phyloP scores from a whole-genome alignment of 2,329 filamentous ascomycete genomes.

The Furcasterigmium furcatum region DNA sequence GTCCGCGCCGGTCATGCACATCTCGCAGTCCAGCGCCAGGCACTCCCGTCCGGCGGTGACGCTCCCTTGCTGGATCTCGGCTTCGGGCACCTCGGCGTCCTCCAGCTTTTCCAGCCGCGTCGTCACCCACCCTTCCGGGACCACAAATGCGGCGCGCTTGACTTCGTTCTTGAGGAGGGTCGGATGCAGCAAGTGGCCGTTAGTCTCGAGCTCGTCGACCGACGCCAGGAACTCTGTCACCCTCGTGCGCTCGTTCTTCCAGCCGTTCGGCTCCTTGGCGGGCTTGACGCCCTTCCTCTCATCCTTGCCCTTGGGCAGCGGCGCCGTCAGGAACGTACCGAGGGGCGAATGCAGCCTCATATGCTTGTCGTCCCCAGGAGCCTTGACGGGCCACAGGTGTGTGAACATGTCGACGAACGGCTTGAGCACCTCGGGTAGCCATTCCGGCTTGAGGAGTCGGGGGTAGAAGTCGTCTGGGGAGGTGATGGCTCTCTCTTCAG shows the following conservation, averaged over 20 bases:
- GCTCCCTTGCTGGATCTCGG: constrained; percentile 74
- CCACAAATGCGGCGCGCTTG: constrained; percentile 46
- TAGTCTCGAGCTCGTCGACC: constrained; percentile 71
- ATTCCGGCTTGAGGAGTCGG: constrained; percentile 44
- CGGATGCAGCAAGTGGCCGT: constrained; percentile 83
- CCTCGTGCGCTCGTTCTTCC: constrained; percentile 73
- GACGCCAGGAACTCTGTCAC: constrained; percentile 76
- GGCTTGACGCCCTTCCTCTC: constrained; percentile 56
- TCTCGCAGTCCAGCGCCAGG: constrained; percentile 89
- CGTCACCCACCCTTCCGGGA: constrained; percentile 77
- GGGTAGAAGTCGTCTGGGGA: constrained; percentile 61
- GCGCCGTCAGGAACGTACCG: constrained; percentile 75
- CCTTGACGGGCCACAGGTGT: constrained; percentile 84
- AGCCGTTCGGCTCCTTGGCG: constrained; percentile 60
- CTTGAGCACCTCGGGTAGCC: constrained; percentile 51
- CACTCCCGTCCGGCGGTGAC: constrained; percentile 78
- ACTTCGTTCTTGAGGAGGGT: constrained; percentile 62
- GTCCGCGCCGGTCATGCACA: constrained; percentile 83
- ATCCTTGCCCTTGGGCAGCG: constrained; percentile 63
- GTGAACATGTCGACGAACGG: constrained; percentile 80
- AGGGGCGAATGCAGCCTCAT: constrained; percentile 84
- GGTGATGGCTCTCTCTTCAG: constrained; percentile 25
- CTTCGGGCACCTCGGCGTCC: constrained; percentile 65
- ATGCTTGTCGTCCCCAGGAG: constrained; percentile 80
- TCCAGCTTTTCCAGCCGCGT: constrained; percentile 65